Evolutionary conservation across 805 yeast species (phyloP).

Genomic region (Kregervanrija delftensis): DNA sequence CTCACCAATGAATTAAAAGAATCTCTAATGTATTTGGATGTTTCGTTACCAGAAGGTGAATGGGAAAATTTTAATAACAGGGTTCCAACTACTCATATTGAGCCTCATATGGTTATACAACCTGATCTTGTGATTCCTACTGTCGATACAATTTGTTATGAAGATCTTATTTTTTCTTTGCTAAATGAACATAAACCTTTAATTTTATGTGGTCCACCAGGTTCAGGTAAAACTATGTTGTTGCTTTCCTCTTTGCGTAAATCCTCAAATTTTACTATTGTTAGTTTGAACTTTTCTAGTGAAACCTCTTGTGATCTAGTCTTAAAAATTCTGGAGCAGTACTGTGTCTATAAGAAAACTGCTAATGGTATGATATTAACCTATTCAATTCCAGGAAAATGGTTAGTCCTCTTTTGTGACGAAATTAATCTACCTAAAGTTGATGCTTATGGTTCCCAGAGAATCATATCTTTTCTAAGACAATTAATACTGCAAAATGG

Average conservation of each 20-base stretch:
- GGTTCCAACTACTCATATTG: slow-evolving; percentile 41
- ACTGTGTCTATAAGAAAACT: slow-evolving; percentile 53
- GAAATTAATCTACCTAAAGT: slow-evolving; percentile 77
- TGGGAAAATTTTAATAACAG: slow-evolving; percentile 37
- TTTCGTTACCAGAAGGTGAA: slow-evolving; percentile 36
- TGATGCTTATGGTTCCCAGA: slow-evolving; percentile 71
- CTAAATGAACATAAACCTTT: slow-evolving; percentile 52
- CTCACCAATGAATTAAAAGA: slow-evolving; percentile 4
- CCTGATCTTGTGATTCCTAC: slow-evolving; percentile 75
- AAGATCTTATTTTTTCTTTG: slow-evolving; percentile 48
- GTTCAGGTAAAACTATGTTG: slow-evolving; percentile 95
- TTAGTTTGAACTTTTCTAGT: slow-evolving; percentile 75
- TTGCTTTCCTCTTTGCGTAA: slow-evolving; percentile 59
- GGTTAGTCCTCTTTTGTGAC: slow-evolving; percentile 84
- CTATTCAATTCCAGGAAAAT: slow-evolving; percentile 56
- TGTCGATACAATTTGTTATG: slow-evolving; percentile 66
- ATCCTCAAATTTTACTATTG: slow-evolving; percentile 50
- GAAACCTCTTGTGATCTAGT: slow-evolving; percentile 62
- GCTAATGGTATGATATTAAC: slow-evolving; percentile 45
- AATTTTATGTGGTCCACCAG: slow-evolving; percentile 92
- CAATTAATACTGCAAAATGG: slow-evolving; percentile 70
- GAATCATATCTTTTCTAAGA: slow-evolving; percentile 62
- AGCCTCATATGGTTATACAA: slow-evolving; percentile 49
- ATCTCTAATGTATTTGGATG: slow-evolving; percentile 34
- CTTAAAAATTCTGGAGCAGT: slow-evolving; percentile 61